Evolutionary conservation across 2,329 filamentous ascomycete genomes (phyloP).

Genomic region (Colletotrichum cordylinicola): DNA sequence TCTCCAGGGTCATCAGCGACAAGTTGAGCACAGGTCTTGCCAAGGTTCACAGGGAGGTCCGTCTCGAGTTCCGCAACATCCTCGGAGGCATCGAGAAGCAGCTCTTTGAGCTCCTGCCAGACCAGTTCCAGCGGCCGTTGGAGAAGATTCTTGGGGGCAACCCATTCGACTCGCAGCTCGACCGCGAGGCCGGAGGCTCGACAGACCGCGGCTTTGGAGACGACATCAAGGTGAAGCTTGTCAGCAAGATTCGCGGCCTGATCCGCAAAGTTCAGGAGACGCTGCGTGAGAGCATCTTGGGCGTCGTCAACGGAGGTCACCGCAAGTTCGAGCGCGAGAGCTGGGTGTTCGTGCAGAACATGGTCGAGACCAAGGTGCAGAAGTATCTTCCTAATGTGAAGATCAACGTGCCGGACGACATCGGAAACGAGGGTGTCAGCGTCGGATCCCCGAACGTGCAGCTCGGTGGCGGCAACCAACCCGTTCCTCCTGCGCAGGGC

Average conservation of each 20-base stretch:
- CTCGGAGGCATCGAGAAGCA: constrained; percentile 50
- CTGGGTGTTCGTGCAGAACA: constrained; percentile 52
- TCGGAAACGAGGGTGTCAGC: constrained; percentile 51
- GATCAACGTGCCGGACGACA: constrained; percentile 51
- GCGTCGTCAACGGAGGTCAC: constrained; percentile 50
- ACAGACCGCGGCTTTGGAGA: constrained; percentile 46
- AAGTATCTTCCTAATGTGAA: constrained; percentile 51
- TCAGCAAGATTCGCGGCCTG: constrained; percentile 48
- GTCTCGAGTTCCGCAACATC: constrained; percentile 50
- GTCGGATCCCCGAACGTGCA: constrained; percentile 43
- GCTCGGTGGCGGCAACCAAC: constrained; percentile 36
- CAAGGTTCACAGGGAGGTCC: constrained; percentile 48
- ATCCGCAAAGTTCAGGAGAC: constrained; percentile 52
- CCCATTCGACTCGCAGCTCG: constrained; percentile 49
- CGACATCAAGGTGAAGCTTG: constrained; percentile 48
- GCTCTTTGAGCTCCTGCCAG: constrained; percentile 49
- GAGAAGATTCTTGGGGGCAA: constrained; percentile 54
- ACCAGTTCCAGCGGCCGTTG: constrained; percentile 46
- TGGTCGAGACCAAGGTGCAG: constrained; percentile 51
- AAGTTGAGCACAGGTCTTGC: constrained; percentile 51
- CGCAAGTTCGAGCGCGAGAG: constrained; percentile 52
- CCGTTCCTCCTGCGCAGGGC: constrained; percentile 27
- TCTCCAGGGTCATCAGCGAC: constrained; percentile 51
- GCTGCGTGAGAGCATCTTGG: constrained; percentile 48
- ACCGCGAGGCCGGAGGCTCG: constrained; percentile 34